Evolutionary conservation across 176 grass and related monocot genomes (phyloP).

Genomic region (Aegilops longissima): DNA sequence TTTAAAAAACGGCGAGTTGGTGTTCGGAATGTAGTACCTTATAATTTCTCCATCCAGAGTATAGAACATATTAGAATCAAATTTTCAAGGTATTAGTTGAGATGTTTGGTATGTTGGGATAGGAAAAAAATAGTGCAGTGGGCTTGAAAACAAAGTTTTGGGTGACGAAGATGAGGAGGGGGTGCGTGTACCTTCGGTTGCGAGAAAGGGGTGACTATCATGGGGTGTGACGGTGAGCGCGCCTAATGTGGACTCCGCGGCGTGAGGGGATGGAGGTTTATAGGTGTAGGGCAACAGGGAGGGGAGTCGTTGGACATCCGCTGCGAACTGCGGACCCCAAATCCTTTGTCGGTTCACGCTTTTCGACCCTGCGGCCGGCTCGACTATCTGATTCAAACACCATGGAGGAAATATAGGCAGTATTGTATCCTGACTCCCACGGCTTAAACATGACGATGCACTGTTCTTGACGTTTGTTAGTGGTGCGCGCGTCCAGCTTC

Average conservation of each 20-base stretch:
- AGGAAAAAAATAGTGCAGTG: too few species aligned
- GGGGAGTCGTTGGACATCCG: background rate
- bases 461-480: too few species aligned
- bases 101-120: too few species aligned
- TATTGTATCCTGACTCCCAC: too few species aligned
- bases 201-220: background rate
- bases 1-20: too few species aligned
- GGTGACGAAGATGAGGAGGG: background rate
- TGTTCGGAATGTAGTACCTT: too few species aligned
- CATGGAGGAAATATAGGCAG: too few species aligned
- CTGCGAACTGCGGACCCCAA: background rate
- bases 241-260: background rate
- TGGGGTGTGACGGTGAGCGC: background rate
- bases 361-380: background rate
- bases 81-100: too few species aligned
- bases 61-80: too few species aligned
- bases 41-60: too few species aligned
- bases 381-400: background rate
- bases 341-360: background rate
- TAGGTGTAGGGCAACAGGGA: background rate
- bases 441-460: too few species aligned
- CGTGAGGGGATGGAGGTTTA: background rate
- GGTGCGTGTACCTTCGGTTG: background rate
- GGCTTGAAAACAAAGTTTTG: background rate
- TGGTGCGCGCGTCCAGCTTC: too few species aligned